Base-by-base conservation (phyloP, 148 eudicot genomes). In the Chenopodium formosanum region DNA sequence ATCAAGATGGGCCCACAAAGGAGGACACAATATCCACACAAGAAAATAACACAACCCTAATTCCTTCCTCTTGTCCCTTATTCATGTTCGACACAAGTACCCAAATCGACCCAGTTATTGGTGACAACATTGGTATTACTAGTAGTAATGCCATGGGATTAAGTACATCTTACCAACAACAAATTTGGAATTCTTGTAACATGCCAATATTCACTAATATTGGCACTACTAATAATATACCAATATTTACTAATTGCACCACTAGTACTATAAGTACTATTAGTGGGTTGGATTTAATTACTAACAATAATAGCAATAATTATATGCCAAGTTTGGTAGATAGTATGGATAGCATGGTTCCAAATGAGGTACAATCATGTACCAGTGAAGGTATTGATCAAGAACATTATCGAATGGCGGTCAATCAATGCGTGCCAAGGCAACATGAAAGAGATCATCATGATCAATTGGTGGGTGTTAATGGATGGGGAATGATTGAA, bases 51-150 rank as follows among this genome's bases (percentile, higher is more conserved):
- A 62, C 81, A 85, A 75, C 75, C 80, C 83, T 64, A 78, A 74
- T 75, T 60, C 74, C 81, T 76, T 74, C 88, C 83, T 85, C 87
- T 9, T 74, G 65, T 40, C 87, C 94, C 2, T 53, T 88, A 32
- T 91, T 94, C 89, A 87, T 92, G 90, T 91, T 92, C 68, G 94
- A 94, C 81, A 83, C 90, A 8, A 81, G 62, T 44, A 68, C 76
- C 17, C 17, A 78, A 53, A 23, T 85, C 1, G 81, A 83, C 12
- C 81, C 75, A 6, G 44, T 6, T 40, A 77, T 78, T n/a, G 66
- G 69, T 69, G 84, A 63, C n/a, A 71, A 58, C 58, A 80, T 68
- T 70, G 73, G 62, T 17, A 50, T 50, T 17, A 74, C 5, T n/a
- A 79, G 34, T 14, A 74, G n/a, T 31, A 83, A 75, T 58, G 31